Conservation (phyloP, 2,329 filamentous ascomycete species). For the Fusarium sacchari region DNA sequence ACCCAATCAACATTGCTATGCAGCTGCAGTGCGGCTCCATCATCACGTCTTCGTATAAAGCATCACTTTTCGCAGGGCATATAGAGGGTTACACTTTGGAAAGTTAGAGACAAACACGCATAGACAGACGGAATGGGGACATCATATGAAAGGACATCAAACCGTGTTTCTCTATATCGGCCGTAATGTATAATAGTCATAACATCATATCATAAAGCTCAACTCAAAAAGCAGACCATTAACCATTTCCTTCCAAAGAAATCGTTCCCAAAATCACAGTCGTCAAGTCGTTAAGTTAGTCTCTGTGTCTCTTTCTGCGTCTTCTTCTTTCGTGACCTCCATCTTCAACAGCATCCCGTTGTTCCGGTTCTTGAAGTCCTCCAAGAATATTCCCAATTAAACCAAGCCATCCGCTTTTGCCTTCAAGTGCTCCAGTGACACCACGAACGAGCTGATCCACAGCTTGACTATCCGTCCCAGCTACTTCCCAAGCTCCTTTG, state of each 20-base stretch:
- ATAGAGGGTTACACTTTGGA: not conserved
- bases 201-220: conserved; percentile 36
- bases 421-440: conserved; percentile 45
- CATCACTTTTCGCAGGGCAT: not conserved
- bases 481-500: conserved; percentile 57
- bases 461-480: conserved; percentile 54
- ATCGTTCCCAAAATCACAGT: conserved; percentile 22
- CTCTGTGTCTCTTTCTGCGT: conserved; percentile 19
- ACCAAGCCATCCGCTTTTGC: conserved; percentile 46
- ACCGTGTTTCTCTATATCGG: conserved; percentile 40
- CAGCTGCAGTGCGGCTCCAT: not conserved
- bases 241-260: conserved; percentile 31
- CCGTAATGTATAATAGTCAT: conserved; percentile 43
- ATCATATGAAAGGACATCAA: conserved; percentile 24
- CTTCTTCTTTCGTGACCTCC: conserved; percentile 30
- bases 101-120: not conserved
- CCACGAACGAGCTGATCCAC: conserved; percentile 50
- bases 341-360: conserved; percentile 24
- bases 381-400: conserved; percentile 47
- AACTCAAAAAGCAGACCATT: conserved; percentile 26
- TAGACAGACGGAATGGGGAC: not conserved
- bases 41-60: not conserved
- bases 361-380: conserved; percentile 25
- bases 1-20: not conserved
- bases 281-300: conserved; percentile 43